Base-by-base conservation (phyloP, 805 yeast species). In the Metschnikowia reukaufii region DNA sequence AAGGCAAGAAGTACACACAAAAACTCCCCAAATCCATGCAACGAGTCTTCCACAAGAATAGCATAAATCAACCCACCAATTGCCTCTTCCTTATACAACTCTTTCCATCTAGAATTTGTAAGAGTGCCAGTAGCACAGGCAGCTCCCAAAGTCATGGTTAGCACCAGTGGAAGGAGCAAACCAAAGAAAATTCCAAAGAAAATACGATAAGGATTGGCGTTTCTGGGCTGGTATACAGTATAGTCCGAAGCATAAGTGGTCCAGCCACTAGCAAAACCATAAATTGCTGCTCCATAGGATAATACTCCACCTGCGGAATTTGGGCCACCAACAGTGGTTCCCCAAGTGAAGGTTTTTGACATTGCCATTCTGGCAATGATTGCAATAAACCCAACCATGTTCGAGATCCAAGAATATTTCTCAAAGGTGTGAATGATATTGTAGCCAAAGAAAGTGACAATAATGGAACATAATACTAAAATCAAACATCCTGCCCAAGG, bases 191-290 rank as follows among this genome's bases (percentile, higher is more conserved):
- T 81, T 52, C 82, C 77, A 45, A 78, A 64, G 72, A 88, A 89
- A 45, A 88, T 74, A 62, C 73, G 83, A 61, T 56, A 53, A 37
- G 80, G 71, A 66, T 77, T 78, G 54, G 84, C 81, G 60, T 79
- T 76, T 58, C 78, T 72, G 55, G 86, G 88, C 79, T 86, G 88
- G 72, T 88, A 91, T 36, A 85, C 89, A 41, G 96, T 88, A 71
- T 90, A 91, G 70, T 90, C 97, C 43, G 96, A 82, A 23, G 97
- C 94, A 58, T 84, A 88, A 16, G 96, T 84, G 47, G 95, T 81
- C 97, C 97, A 90, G 53, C 97, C 97, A 45, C 96, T 80, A 41
- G 96, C 95, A 61, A 84, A 90, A 53, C 97, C 97, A 59, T 80
- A 90, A 53, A 86, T 66, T 36, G 94, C 70, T 65, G 89, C 84